These are phyloP conservation scores for Pontederia paniculata DNA, from an alignment of 176 grass and related monocot species.

Conservation along the genomic window DNA sequence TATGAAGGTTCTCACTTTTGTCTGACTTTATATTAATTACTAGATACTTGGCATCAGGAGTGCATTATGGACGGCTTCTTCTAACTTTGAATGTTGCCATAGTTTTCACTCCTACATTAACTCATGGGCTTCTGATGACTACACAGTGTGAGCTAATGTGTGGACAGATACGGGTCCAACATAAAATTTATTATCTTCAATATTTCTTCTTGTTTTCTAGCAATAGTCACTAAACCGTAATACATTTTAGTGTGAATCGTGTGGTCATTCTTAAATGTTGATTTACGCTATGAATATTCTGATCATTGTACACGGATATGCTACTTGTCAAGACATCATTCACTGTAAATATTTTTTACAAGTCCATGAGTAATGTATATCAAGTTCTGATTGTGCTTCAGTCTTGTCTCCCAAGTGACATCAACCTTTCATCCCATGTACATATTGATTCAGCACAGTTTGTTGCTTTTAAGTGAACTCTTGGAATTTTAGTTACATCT, in stretches of 20 bases:
- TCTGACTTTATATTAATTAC: neutral
- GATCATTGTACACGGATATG: too few relatives aligned
- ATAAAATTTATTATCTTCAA: neutral
- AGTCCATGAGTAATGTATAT: too few relatives aligned
- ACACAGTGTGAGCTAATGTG: slow-evolving; percentile 12
- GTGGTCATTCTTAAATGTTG: too few relatives aligned
- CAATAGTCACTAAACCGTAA: neutral
- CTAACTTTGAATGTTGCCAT: slow-evolving; percentile 21
- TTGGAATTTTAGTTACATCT: too few relatives aligned
- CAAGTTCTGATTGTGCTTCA: too few relatives aligned
- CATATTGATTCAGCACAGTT: too few relatives aligned
- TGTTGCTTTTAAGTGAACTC: too few relatives aligned
- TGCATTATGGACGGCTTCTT: slow-evolving; percentile 2
- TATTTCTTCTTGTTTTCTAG: neutral
- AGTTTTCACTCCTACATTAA: slow-evolving; percentile 18
- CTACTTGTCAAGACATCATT: too few relatives aligned
- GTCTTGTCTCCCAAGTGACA: too few relatives aligned
- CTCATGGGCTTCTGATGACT: slow-evolving; percentile 17
- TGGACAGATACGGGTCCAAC: slow-evolving; percentile 25
- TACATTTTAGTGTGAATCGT: neutral
- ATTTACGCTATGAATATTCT: too few relatives aligned
- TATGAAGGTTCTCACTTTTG: neutral
- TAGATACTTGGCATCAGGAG: neutral
- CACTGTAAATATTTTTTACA: too few relatives aligned
- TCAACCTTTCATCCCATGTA: too few relatives aligned